phyloP scores from a whole-genome alignment of 192 early-diverging fungal species.

The Gigaspora rosea region DNA sequence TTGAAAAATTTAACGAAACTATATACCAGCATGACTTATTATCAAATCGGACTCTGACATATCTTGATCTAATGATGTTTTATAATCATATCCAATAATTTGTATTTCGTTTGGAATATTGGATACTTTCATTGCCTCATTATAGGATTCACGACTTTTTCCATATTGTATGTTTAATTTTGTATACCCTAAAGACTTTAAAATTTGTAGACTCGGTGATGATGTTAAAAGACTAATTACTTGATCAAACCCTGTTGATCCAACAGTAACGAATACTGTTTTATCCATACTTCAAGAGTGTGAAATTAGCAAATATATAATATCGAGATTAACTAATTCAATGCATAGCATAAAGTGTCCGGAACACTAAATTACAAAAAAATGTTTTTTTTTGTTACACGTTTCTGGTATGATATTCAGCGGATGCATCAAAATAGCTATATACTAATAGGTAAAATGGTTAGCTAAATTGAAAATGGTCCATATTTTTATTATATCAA shows the following conservation, averaged over 20 bases:
- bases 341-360: no score
- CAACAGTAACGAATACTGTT: conserved; percentile 81
- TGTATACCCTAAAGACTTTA: conserved; percentile 53
- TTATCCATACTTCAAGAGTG: background rate
- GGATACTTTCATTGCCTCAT: background rate
- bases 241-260: conserved; percentile 87
- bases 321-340: no score
- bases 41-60: conserved; percentile 70
- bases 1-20: background rate
- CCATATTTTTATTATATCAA: no score
- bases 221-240: conserved; percentile 58
- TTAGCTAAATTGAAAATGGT: no score
- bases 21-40: conserved; percentile 76
- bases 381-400: no score
- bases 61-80: conserved; percentile 51
- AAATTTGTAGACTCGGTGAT: conserved; percentile 46
- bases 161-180: conserved; percentile 75
- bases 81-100: conserved; percentile 61
- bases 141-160: conserved; percentile 22
- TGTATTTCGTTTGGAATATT: conserved; percentile 24
- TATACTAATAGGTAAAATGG: no score
- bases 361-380: no score
- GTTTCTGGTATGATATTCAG: no score
- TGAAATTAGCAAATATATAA: no score
- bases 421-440: no score